These are phyloP conservation scores for Hypoxylon sp. DNA, from an alignment of 2,329 filamentous ascomycete genomes.

Conservation along the genomic window DNA sequence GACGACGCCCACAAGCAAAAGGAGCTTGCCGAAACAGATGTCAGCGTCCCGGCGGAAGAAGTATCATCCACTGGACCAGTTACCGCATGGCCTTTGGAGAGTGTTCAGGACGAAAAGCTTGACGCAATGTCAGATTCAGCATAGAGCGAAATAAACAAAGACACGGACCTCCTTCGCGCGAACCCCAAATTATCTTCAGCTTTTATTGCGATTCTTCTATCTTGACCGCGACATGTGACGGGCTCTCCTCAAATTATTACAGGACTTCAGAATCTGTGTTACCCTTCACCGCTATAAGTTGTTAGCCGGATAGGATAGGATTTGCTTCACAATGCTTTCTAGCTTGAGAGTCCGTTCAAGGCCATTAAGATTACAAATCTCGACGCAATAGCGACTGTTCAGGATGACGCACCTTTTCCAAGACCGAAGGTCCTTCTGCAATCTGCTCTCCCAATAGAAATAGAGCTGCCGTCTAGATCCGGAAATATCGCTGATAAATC, in stretches of 20 bases:
- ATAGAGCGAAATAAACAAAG: not conserved
- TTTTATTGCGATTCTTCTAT: not conserved
- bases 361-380: conserved; percentile 28
- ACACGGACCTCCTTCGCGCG: not conserved
- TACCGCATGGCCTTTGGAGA: not conserved
- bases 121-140: conserved; percentile 8
- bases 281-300: not conserved
- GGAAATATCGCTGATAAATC: conserved; percentile 40
- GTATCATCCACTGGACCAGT: not conserved
- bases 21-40: not conserved
- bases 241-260: not conserved
- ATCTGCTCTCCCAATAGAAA: conserved; percentile 2
- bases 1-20: conserved; percentile 23
- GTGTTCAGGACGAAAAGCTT: not conserved
- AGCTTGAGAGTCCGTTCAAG: not conserved
- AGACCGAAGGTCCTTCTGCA: not conserved
- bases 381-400: conserved; percentile 19
- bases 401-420: conserved; percentile 18
- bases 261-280: not conserved
- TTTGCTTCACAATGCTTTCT: too few relatives aligned
- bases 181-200: not conserved
- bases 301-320: not conserved
- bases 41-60: not conserved
- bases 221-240: not conserved
- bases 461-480: not conserved